Evolutionary conservation across 805 yeast genomes (phyloP).

Genomic region (Scheffersomyces ergatensis): DNA sequence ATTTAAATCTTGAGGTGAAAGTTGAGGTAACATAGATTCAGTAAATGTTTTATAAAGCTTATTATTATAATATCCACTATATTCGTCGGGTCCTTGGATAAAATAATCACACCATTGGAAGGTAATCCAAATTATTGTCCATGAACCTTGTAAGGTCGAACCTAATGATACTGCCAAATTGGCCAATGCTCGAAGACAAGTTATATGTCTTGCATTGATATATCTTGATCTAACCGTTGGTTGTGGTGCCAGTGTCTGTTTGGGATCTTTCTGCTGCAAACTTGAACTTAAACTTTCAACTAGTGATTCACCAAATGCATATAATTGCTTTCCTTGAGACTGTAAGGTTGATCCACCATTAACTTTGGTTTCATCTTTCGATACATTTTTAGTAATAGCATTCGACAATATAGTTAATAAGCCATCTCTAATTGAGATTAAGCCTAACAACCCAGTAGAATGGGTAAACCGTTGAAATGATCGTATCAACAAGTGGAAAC

Average conservation of each 20-base stretch:
- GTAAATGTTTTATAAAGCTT: constrained; percentile 13
- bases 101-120: constrained; percentile 79
- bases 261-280: constrained; percentile 20
- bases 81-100: constrained; percentile 53
- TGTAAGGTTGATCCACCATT: constrained; percentile 6
- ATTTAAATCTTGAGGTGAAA: constrained; percentile 45
- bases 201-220: constrained; percentile 65
- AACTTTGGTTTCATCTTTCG: neutral
- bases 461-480: constrained; percentile 81
- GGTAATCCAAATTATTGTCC: constrained; percentile 61
- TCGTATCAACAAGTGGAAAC: constrained; percentile 65
- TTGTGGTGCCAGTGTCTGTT: neutral
- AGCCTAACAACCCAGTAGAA: constrained; percentile 72
- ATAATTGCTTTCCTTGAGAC: constrained; percentile 30
- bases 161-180: constrained; percentile 84
- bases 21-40: constrained; percentile 24
- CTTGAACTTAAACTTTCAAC: constrained; percentile 51
- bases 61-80: constrained; percentile 30
- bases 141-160: constrained; percentile 60
- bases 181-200: constrained; percentile 74
- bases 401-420: constrained; percentile 25
- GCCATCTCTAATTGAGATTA: constrained; percentile 56
- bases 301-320: constrained; percentile 49
- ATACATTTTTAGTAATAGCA: constrained; percentile 14
- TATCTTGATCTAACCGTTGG: constrained; percentile 12